Conservation (phyloP, 208 protist species). For the Wallacemonas rigidus region DNA sequence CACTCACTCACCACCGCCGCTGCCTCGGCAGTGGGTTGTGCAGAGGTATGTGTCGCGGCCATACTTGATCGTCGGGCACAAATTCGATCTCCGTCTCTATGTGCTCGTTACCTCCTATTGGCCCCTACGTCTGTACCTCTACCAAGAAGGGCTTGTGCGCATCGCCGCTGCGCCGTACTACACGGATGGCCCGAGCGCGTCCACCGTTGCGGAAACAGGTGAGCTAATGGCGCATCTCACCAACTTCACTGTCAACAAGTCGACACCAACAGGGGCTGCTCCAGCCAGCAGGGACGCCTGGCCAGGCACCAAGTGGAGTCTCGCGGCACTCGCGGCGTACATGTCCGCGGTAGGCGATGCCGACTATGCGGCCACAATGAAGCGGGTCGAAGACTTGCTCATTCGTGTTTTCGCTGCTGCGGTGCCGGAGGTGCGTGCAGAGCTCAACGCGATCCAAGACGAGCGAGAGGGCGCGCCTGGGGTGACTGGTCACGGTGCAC, state of each 20-base stretch:
- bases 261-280: not conserved
- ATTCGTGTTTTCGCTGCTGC: constrained; percentile 72
- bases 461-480: not conserved
- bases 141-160: constrained; percentile 87
- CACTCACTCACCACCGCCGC: not conserved
- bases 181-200: not conserved
- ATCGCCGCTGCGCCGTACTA: constrained; percentile 81
- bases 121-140: constrained; percentile 85
- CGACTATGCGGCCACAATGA: constrained; percentile 64
- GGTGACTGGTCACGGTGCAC: too few species aligned
- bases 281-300: not conserved
- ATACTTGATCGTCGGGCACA: constrained; percentile 83
- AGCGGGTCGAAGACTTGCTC: constrained; percentile 66
- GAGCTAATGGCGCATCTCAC: constrained; percentile 80
- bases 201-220: constrained; percentile 15
- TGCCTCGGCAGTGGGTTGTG: constrained; percentile 39
- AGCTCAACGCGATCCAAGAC: constrained; percentile 21
- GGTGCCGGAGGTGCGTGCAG: constrained; percentile 49
- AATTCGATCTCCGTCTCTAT: constrained; percentile 94
- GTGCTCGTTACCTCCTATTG: constrained; percentile 86
- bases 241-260: constrained; percentile 91
- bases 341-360: constrained; percentile 19
- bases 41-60: constrained; percentile 83
- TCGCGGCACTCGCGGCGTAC: constrained; percentile 50
- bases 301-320: constrained; percentile 58